These are phyloP conservation scores for Fusarium incarnatum DNA, from an alignment of 2,329 filamentous ascomycete genomes.

Conservation along the genomic window DNA sequence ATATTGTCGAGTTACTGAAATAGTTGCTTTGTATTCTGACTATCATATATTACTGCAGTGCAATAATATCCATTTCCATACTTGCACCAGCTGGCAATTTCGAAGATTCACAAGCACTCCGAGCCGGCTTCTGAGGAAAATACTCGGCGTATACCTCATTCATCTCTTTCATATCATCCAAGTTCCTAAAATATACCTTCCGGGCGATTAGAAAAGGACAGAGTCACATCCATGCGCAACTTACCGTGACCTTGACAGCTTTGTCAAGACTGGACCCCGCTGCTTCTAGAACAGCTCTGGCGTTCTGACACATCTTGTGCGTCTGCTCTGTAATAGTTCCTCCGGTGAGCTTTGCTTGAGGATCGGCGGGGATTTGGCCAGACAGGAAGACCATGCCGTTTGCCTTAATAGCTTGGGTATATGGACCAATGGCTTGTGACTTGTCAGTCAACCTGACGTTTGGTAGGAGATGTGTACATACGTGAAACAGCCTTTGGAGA, in stretches of 20 bases:
- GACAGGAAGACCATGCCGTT: constrained; percentile 73
- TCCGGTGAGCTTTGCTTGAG: constrained; percentile 66
- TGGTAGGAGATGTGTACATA: background rate
- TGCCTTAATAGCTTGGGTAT: constrained; percentile 39
- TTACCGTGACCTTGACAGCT: constrained; percentile 71
- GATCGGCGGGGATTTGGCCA: constrained; percentile 74
- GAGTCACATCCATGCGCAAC: background rate
- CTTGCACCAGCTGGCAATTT: constrained; percentile 27
- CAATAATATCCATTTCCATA: constrained; percentile 35
- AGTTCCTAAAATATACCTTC: constrained; percentile 24
- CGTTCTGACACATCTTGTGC: constrained; percentile 57
- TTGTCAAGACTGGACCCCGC: constrained; percentile 71
- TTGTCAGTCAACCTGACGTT: background rate
- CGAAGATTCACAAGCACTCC: constrained; percentile 17
- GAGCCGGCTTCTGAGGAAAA: constrained; percentile 35
- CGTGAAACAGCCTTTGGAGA: constrained; percentile 18
- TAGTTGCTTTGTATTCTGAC: too few species aligned
- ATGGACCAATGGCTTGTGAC: constrained; percentile 22
- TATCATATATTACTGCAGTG: background rate
- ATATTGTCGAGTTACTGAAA: background rate
- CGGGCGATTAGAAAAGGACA: background rate
- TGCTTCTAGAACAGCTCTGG: constrained; percentile 75
- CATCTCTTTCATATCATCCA: constrained; percentile 32
- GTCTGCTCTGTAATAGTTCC: constrained; percentile 63
- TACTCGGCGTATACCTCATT: constrained; percentile 33